phyloP scores from a whole-genome alignment of 2,329 filamentous ascomycete genomes.

The Colletotrichum gigasporum region DNA sequence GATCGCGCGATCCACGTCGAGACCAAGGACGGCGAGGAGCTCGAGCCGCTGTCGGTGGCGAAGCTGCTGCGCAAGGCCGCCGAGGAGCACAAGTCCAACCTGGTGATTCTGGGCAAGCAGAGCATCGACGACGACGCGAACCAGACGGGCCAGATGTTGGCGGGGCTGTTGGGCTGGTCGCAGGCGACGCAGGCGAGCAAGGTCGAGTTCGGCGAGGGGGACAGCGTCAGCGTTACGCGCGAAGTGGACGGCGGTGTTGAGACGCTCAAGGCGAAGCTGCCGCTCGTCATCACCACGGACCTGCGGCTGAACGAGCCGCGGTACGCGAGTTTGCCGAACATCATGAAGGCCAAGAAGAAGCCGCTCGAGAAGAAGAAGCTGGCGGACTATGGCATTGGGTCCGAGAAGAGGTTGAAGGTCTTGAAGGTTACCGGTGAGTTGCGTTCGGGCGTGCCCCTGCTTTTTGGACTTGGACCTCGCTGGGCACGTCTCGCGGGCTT shows the following conservation, averaged over 20 bases:
- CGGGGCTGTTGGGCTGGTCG: constrained; percentile 88
- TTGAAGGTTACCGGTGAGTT: constrained; percentile 84
- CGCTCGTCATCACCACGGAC: constrained; percentile 95
- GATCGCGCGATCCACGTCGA: constrained; percentile 93
- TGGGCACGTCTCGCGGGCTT: too few species aligned
- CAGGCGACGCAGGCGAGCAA: constrained; percentile 94
- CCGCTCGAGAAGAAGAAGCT: constrained; percentile 91
- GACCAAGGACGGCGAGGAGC: constrained; percentile 75
- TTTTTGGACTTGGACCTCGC: too few species aligned
- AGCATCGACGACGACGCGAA: constrained; percentile 95
- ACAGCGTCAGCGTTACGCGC: constrained; percentile 79
- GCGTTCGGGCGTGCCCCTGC: not conserved
- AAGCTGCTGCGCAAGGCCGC: constrained; percentile 87
- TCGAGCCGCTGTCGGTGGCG: constrained; percentile 91
- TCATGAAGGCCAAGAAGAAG: constrained; percentile 99
- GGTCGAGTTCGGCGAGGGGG: constrained; percentile 78
- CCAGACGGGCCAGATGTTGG: constrained; percentile 98
- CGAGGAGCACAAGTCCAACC: constrained; percentile 85
- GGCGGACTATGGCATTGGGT: constrained; percentile 82
- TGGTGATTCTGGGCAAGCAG: constrained; percentile 96
- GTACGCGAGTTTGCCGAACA: constrained; percentile 95
- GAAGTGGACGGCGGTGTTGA: constrained; percentile 97
- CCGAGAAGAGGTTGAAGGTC: constrained; percentile 82
- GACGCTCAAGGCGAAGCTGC: constrained; percentile 85
- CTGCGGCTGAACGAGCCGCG: constrained; percentile 92